Percentiles rank a stretch among this genome's conserved stretches.
phyloP scores from a whole-genome alignment of 1,284 basidiomycete genomes.

The Fomitopsis betulina region DNA sequence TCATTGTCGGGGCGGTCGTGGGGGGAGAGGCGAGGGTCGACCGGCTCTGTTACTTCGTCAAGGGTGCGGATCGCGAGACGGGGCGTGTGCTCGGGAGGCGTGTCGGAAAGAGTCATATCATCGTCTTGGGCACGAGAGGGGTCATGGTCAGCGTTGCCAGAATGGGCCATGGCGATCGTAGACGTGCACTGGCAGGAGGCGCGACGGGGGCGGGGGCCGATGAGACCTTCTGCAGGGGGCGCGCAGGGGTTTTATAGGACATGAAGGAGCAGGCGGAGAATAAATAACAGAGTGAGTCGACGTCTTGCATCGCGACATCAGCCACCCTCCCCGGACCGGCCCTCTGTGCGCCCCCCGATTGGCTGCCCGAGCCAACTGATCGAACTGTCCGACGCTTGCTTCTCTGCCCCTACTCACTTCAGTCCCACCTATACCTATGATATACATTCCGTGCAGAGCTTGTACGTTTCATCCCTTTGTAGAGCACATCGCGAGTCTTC shows the following conservation, averaged over 20 bases:
- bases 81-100: neutral
- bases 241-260: neutral
- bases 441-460: too few species aligned
- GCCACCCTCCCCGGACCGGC: neutral
- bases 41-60: conserved; percentile 18
- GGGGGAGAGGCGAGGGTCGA: conserved; percentile 25
- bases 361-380: neutral
- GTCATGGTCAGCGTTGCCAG: neutral
- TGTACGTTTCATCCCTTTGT: too few species aligned
- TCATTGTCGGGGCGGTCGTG: conserved; percentile 18
- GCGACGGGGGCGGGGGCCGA: neutral
- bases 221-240: neutral
- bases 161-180: neutral
- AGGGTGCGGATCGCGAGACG: conserved; percentile 16
- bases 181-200: neutral
- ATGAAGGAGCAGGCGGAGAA: neutral
- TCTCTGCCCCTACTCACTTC: neutral
- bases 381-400: neutral
- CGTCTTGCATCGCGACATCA: neutral
- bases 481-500: too few species aligned
- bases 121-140: conserved; percentile 13
- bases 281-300: too few species aligned
- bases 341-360: neutral
- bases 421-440: too few species aligned
- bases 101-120: conserved; percentile 14